Conservation (phyloP, 192 early-diverging fungal genomes). For the Umbelopsis sp. region DNA sequence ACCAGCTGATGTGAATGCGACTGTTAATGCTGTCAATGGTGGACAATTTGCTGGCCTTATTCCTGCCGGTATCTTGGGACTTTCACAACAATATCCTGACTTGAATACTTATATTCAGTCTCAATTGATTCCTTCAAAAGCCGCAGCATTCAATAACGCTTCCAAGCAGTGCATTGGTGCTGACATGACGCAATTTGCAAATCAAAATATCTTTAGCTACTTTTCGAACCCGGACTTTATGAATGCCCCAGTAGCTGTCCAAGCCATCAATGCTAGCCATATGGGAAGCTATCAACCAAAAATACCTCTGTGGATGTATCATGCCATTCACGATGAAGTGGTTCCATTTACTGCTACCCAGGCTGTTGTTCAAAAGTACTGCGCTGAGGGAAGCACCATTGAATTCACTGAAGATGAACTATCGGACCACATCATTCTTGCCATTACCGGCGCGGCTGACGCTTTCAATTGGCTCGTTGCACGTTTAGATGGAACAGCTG, state of each 20-base stretch:
- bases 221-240: background rate
- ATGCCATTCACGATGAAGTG: constrained; percentile 20
- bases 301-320: constrained; percentile 25
- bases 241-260: background rate
- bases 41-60: background rate
- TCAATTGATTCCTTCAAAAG: constrained; percentile 6
- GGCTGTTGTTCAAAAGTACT: constrained; percentile 1
- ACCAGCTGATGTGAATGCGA: constrained; percentile 20
- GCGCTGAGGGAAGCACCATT: constrained; percentile 15
- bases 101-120: constrained; percentile 10
- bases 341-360: constrained; percentile 11
- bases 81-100: constrained; percentile 2
- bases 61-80: constrained; percentile 10
- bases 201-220: constrained; percentile 3
- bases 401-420: constrained; percentile 7
- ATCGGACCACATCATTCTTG: constrained; percentile 11
- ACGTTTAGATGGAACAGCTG: constrained; percentile 13
- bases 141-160: constrained; percentile 4
- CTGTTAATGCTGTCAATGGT: constrained; percentile 20
- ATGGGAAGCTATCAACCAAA: constrained; percentile 12
- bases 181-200: background rate
- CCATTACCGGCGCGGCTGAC: background rate
- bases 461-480: constrained; percentile 5
- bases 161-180: background rate
- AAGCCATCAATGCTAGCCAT: constrained; percentile 1